These are phyloP conservation scores for Solanum hybrid DNA, from an alignment of 305 asterid species.

Conservation along the genomic window DNA sequence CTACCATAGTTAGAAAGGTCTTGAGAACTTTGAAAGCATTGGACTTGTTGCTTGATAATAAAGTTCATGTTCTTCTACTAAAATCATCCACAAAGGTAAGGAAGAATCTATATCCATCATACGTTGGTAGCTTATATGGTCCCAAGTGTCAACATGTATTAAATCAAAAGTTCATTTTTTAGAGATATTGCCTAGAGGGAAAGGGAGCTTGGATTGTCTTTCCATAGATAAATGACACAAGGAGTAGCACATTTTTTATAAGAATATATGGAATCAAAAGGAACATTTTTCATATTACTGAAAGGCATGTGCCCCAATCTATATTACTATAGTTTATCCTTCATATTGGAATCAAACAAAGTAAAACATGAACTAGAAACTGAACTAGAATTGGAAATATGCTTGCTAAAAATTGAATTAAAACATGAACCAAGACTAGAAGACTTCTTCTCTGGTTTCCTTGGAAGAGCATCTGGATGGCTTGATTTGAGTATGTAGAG, in stretches of 20 bases:
- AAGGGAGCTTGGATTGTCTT: neutral
- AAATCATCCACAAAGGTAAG: neutral
- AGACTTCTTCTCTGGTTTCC: neutral
- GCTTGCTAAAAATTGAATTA: neutral
- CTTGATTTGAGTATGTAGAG: neutral
- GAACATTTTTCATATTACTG: neutral
- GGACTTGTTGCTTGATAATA: neutral
- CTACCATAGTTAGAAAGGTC: neutral
- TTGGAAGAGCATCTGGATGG: neutral
- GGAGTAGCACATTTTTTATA: neutral
- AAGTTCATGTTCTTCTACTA: neutral
- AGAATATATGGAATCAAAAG: too few relatives aligned
- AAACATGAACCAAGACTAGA: neutral
- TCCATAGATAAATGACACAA: neutral
- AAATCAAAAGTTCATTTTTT: too few relatives aligned
- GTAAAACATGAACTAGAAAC: neutral
- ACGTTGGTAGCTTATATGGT: neutral
- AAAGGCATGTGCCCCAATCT: neutral
- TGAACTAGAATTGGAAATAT: neutral
- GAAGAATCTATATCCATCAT: too few relatives aligned
- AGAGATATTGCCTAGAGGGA: neutral
- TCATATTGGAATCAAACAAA: too few relatives aligned
- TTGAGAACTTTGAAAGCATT: neutral
- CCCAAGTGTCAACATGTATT: neutral
- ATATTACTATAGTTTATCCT: neutral